Conservation (phyloP, 169 alveolate genomes). For the Cryptosporidium bovis region DNA sequence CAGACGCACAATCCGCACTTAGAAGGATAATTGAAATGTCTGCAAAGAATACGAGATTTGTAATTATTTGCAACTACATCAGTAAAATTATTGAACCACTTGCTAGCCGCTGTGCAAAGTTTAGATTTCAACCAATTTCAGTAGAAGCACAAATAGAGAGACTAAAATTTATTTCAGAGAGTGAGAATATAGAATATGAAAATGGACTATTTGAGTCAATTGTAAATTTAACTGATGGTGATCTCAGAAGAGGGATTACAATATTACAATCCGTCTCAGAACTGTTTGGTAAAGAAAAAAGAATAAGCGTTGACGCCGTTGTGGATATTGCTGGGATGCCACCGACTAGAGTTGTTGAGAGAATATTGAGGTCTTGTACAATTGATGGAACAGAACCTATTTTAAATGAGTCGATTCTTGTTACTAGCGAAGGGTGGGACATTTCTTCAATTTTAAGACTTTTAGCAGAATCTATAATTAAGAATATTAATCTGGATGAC, state of each 20-base stretch:
- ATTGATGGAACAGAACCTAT: conserved; percentile 61
- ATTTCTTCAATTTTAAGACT: background rate
- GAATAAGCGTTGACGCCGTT: conserved; percentile 76
- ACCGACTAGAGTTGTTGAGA: conserved; percentile 74
- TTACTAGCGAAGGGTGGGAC: conserved; percentile 58
- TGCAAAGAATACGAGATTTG: conserved; percentile 95
- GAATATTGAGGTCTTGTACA: conserved; percentile 76
- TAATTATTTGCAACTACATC: conserved; percentile 97
- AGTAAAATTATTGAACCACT: conserved; percentile 96
- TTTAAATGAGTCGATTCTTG: background rate
- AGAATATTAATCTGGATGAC: conserved; percentile 7
- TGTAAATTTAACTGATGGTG: conserved; percentile 93
- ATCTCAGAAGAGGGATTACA: conserved; percentile 94
- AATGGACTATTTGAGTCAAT: conserved; percentile 84
- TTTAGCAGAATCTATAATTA: conserved; percentile 18
- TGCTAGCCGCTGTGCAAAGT: conserved; percentile 94
- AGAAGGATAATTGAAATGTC: conserved; percentile 97
- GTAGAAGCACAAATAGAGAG: conserved; percentile 90
- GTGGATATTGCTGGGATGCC: conserved; percentile 80
- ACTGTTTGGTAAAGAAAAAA: conserved; percentile 80
- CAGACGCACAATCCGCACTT: conserved; percentile 98
- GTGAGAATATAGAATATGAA: conserved; percentile 82
- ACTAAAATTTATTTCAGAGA: conserved; percentile 86
- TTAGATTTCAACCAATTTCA: conserved; percentile 94
- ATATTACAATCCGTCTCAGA: conserved; percentile 89